phyloP scores from a whole-genome alignment of 1,284 basidiomycete genomes.

The Fomes fomentarius region DNA sequence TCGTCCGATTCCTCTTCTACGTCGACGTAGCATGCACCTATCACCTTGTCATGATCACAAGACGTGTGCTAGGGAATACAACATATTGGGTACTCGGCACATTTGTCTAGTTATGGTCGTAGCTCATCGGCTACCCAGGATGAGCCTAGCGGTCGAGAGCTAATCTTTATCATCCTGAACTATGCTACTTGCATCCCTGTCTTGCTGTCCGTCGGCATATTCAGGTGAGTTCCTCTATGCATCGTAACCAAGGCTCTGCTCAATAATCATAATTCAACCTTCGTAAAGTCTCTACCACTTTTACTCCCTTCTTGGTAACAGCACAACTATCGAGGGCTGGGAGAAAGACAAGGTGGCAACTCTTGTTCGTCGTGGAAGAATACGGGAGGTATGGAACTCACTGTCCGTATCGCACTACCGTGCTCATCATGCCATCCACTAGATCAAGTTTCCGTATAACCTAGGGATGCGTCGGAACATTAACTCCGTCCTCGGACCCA shows the following conservation, averaged over 20 bases:
- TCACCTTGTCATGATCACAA: conserved; percentile 79
- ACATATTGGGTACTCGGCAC: conserved; percentile 59
- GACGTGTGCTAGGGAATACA: conserved; percentile 55
- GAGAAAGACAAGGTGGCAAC: conserved; percentile 95
- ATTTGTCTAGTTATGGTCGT: neutral
- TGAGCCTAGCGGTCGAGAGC: conserved; percentile 68
- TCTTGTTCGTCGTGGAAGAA: conserved; percentile 83
- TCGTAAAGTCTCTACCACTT: conserved; percentile 76
- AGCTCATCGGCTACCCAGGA: conserved; percentile 48
- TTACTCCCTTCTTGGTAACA: conserved; percentile 79
- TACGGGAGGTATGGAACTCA: conserved; percentile 78
- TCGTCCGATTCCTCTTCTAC: conserved; percentile 90
- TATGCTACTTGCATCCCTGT: conserved; percentile 88
- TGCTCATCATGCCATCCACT: conserved; percentile 3
- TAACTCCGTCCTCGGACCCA: conserved; percentile 75
- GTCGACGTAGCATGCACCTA: conserved; percentile 89
- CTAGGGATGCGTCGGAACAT: conserved; percentile 78
- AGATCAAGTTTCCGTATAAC: conserved; percentile 94
- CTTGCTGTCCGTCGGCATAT: conserved; percentile 82
- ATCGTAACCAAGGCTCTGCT: neutral
- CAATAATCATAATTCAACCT: neutral
- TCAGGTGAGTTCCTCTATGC: conserved; percentile 57
- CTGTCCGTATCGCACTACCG: conserved; percentile 23
- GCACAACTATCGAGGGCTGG: conserved; percentile 97
- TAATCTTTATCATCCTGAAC: conserved; percentile 88